Conservation (phyloP, 164 flowering plant species). For the Vitis rotundifolia region DNA sequence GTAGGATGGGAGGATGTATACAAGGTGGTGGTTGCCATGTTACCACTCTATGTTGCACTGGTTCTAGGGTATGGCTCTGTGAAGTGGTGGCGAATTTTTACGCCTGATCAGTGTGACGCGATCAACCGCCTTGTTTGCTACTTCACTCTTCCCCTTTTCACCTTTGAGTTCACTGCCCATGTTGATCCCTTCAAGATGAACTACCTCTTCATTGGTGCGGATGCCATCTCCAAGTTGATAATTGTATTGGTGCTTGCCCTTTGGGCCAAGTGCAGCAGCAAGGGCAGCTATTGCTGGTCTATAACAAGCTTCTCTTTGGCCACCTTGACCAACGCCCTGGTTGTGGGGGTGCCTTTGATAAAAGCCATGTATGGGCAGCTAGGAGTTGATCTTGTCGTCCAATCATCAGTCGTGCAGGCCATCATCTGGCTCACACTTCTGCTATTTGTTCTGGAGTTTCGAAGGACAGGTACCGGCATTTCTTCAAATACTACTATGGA, state of each 20-base stretch:
- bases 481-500: background rate
- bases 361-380: constrained; percentile 67
- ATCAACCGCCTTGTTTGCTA: constrained; percentile 61
- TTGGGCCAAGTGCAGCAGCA: constrained; percentile 64
- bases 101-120: constrained; percentile 54
- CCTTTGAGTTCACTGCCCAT: constrained; percentile 56
- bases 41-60: constrained; percentile 38
- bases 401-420: constrained; percentile 55
- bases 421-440: constrained; percentile 63
- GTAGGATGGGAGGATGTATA: constrained; percentile 41
- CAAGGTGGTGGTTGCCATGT: constrained; percentile 38
- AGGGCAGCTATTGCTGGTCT: constrained; percentile 65
- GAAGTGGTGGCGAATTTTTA: constrained; percentile 48
- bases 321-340: constrained; percentile 61
- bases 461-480: constrained; percentile 28
- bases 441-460: constrained; percentile 56
- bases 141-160: constrained; percentile 75
- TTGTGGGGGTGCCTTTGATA: constrained; percentile 71
- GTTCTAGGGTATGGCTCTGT: constrained; percentile 42
- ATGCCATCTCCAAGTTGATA: constrained; percentile 56
- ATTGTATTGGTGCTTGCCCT: constrained; percentile 43
- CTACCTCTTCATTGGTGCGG: constrained; percentile 52
- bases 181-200: constrained; percentile 65
- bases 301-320: constrained; percentile 71
- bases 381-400: constrained; percentile 66